A percentile compares a stretch with the other conserved stretches of the same genome.
Evolutionary conservation across 108 stramenopile species (phyloP).

Genomic region (Stephanodiscus triporus): DNA sequence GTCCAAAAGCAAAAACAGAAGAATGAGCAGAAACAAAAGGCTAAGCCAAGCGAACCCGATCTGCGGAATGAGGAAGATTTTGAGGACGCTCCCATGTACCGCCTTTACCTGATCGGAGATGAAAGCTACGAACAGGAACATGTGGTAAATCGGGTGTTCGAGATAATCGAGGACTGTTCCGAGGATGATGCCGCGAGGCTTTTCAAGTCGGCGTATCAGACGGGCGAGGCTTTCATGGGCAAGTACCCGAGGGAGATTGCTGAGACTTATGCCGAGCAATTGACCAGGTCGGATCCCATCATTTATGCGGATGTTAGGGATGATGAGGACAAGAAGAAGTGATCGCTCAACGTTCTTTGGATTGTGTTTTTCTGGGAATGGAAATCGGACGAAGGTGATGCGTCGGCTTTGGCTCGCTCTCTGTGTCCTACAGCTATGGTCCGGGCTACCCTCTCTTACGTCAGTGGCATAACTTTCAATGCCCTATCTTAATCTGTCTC

Average conservation of each 20-base stretch:
- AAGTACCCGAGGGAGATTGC: slow-evolving; percentile 84
- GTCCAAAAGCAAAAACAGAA: slow-evolving; percentile 58
- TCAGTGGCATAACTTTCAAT: no score
- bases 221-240: slow-evolving; percentile 81
- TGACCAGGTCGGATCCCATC: slow-evolving; percentile 86
- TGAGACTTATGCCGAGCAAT: slow-evolving; percentile 85
- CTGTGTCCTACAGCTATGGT: background rate
- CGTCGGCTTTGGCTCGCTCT: background rate
- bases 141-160: slow-evolving; percentile 77
- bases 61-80: slow-evolving; percentile 67
- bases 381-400: background rate
- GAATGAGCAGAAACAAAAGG: slow-evolving; percentile 42
- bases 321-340: slow-evolving; percentile 36
- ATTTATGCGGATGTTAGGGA: slow-evolving; percentile 83
- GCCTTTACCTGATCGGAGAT: slow-evolving; percentile 86
- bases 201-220: slow-evolving; percentile 63
- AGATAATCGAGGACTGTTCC: slow-evolving; percentile 78
- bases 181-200: slow-evolving; percentile 73
- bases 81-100: slow-evolving; percentile 92
- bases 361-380: background rate
- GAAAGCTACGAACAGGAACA: slow-evolving; percentile 87
- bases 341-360: background rate
- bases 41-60: slow-evolving; percentile 59
- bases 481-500: no score
- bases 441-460: no score